These are phyloP conservation scores for Erythrophleum ivorense DNA, from an alignment of 331 rosid species.

Conservation along the genomic window DNA sequence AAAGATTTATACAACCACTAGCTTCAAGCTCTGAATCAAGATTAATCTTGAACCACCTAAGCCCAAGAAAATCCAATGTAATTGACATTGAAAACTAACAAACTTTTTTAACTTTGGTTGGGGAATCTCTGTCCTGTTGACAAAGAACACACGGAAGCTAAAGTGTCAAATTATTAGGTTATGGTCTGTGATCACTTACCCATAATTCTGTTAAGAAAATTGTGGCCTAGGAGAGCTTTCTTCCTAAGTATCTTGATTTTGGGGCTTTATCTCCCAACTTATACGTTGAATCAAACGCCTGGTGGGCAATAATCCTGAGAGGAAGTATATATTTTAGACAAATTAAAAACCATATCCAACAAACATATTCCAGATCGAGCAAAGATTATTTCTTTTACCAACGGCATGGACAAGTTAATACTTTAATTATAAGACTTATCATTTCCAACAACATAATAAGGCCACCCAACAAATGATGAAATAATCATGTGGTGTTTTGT, in stretches of 20 bases:
- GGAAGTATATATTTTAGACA: background rate
- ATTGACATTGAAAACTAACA: too few relatives aligned
- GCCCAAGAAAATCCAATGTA: too few relatives aligned
- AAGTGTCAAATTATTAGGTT: slow-evolving; percentile 35
- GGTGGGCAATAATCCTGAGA: too few relatives aligned
- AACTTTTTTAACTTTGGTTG: background rate
- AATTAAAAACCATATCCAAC: background rate
- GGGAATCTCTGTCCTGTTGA: background rate
- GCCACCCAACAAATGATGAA: background rate
- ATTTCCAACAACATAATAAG: background rate
- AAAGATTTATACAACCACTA: too few relatives aligned
- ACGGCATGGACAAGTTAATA: background rate
- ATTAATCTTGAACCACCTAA: too few relatives aligned
- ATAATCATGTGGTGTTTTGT: background rate
- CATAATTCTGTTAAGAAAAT: background rate
- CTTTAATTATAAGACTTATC: background rate
- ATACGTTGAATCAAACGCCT: background rate
- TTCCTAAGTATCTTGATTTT: background rate
- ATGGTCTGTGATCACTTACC: slow-evolving; percentile 13
- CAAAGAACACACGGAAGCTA: slow-evolving; percentile 4
- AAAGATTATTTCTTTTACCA: background rate
- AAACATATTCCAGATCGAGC: background rate
- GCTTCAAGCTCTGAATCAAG: too few relatives aligned
- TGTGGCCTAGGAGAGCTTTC: background rate
- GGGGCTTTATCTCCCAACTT: background rate